Evolutionary conservation across 257 asterid genomes (phyloP).

Genomic region (Solanum neorickii): DNA sequence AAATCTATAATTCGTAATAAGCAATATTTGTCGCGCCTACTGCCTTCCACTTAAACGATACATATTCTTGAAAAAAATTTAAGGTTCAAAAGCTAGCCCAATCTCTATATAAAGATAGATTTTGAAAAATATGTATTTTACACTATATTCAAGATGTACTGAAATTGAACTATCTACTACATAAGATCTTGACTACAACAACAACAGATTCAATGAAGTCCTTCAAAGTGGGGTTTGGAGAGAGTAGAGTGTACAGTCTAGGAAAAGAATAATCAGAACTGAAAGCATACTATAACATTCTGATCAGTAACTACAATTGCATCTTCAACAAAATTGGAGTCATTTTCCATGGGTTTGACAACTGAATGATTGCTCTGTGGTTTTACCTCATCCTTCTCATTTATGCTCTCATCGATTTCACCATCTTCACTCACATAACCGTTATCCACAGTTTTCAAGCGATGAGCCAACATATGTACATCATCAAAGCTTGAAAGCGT

Average conservation of each 20-base stretch:
- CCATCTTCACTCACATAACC: background rate
- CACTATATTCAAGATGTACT: background rate
- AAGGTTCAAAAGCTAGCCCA: background rate
- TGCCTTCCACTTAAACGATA: background rate
- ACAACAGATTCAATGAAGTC: no score
- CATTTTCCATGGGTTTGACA: conserved; percentile 24
- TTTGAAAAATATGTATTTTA: background rate
- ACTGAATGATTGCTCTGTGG: conserved; percentile 11
- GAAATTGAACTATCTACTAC: background rate
- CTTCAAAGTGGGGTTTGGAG: background rate
- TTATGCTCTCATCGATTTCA: conserved; percentile 2
- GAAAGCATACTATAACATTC: no score
- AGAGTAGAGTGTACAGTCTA: background rate
- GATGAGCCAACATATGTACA: no score
- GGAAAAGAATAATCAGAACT: no score
- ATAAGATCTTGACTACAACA: no score
- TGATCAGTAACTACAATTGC: background rate
- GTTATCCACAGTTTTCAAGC: no score
- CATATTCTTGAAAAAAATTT: background rate
- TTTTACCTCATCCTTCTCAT: conserved; percentile 7
- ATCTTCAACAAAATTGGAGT: conserved; percentile 59
- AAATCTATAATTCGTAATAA: background rate
- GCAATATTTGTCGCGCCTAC: background rate
- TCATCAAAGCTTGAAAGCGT: no score
- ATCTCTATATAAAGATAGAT: background rate